Evolutionary conservation across 441 rosid genomes (phyloP).

Genomic region (Erodium trifolium): DNA sequence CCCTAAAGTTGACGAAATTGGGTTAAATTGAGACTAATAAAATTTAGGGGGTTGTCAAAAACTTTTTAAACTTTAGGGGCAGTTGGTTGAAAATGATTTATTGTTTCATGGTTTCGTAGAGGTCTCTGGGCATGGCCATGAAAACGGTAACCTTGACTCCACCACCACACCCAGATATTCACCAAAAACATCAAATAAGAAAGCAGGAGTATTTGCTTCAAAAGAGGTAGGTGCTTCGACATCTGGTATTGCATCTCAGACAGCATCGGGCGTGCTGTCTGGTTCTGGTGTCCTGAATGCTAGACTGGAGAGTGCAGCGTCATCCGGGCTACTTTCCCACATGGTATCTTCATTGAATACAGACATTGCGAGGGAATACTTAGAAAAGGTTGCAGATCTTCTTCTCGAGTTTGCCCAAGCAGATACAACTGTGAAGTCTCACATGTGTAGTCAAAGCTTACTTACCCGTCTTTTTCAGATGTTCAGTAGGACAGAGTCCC

Average conservation of each 20-base stretch:
- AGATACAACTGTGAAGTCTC: conserved; percentile 80
- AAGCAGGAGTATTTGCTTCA: conserved; percentile 39
- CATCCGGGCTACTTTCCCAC: conserved; percentile 79
- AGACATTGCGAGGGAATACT: conserved; percentile 76
- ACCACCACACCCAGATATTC: conserved; percentile 57
- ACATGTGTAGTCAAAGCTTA: conserved; percentile 89
- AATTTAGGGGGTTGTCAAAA: no score
- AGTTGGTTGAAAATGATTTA: neutral
- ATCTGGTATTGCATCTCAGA: conserved; percentile 79
- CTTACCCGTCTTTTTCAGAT: conserved; percentile 92
- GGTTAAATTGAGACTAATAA: no score
- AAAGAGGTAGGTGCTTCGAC: conserved; percentile 61
- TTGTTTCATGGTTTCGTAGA: conserved; percentile 40
- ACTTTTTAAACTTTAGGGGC: no score
- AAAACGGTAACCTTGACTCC: conserved; percentile 60
- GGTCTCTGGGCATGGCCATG: conserved; percentile 75
- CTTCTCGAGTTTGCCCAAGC: conserved; percentile 96
- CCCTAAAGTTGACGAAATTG: no score
- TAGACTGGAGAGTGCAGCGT: conserved; percentile 82
- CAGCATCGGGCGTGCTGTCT: conserved; percentile 86
- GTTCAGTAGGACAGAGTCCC: conserved; percentile 85
- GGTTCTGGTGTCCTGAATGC: conserved; percentile 95
- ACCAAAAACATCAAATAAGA: conserved; percentile 48
- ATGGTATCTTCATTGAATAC: conserved; percentile 81
- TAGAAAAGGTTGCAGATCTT: conserved; percentile 91